Evolutionary conservation across 176 grass and related monocot genomes (phyloP).

Genomic region (Musa acuminata): DNA sequence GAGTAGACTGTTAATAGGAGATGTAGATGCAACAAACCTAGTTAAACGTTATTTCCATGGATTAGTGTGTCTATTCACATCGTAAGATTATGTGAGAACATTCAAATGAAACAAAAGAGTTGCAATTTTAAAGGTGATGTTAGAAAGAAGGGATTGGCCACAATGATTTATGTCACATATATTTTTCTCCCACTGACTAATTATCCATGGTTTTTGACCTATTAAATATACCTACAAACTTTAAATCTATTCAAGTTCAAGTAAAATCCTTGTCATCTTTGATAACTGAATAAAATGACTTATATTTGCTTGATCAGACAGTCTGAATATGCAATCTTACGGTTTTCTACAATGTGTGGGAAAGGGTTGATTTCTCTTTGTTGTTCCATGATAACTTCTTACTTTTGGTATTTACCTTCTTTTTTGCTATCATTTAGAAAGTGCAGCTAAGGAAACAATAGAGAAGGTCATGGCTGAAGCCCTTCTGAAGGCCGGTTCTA

Average conservation of each 20-base stretch:
- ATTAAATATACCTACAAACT: neutral
- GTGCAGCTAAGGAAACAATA: constrained; percentile 55
- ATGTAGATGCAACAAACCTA: no score
- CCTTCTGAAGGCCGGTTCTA: constrained; percentile 45
- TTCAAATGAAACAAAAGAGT: neutral
- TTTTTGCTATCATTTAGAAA: constrained; percentile 43
- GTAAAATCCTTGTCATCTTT: no score
- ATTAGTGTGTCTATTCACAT: neutral
- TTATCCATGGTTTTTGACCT: neutral
- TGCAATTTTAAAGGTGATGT: neutral
- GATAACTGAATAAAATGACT: no score
- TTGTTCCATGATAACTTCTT: neutral
- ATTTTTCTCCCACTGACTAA: neutral
- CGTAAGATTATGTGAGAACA: neutral
- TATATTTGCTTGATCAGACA: no score
- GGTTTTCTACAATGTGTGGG: no score
- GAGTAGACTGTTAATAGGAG: neutral
- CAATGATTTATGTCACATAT: no score
- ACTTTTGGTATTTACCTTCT: constrained; percentile 17
- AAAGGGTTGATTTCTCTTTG: no score
- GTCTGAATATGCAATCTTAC: no score
- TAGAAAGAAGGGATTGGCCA: neutral
- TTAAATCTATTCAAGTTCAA: neutral
- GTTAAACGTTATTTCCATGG: no score
- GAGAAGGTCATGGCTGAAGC: constrained; percentile 62